A percentile compares a stretch with the other conserved stretches of the same genome.
phyloP scores from a whole-genome alignment of 202 grass and related monocot species.

The Saccharum hybrid region DNA sequence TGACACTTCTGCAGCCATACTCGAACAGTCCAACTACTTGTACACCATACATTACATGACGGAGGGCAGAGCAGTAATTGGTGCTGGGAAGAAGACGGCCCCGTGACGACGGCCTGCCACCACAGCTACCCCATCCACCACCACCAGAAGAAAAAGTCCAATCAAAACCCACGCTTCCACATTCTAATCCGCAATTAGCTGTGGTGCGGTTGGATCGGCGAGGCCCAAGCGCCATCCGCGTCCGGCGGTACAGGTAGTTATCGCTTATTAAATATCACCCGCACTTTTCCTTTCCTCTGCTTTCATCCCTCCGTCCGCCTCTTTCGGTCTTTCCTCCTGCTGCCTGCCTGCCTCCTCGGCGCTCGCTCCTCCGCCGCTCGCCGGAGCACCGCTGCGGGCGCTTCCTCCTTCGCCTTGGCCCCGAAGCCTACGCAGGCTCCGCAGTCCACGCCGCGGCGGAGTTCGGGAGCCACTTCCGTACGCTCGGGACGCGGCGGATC shows the following conservation, averaged over 20 bases:
- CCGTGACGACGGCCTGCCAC: constrained; percentile 35
- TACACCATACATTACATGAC: background rate
- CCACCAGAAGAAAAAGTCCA: background rate
- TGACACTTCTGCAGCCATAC: background rate
- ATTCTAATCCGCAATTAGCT: constrained; percentile 17
- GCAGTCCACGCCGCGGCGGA: background rate
- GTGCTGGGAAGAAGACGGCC: background rate
- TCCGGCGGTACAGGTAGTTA: constrained; percentile 35
- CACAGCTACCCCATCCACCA: constrained; percentile 43
- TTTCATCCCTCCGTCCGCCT: constrained; percentile 1
- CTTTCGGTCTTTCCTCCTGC: background rate
- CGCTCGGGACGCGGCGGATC: constrained; percentile 8
- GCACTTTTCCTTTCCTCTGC: constrained; percentile 48
- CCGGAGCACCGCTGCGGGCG: constrained; percentile 36
- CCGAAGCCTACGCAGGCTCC: background rate
- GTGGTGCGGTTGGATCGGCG: constrained; percentile 21
- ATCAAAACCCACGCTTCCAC: constrained; percentile 18
- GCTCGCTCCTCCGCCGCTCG: constrained; percentile 22
- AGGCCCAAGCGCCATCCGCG: constrained; percentile 2
- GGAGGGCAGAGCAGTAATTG: constrained; percentile 33
- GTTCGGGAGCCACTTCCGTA: background rate
- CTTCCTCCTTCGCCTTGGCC: background rate
- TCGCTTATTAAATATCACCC: constrained; percentile 61
- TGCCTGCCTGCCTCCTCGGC: background rate
- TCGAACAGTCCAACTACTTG: background rate